These are phyloP conservation scores for Metarhizium robertsii DNA, from an alignment of 2,329 filamentous ascomycete species.

Conservation along the genomic window DNA sequence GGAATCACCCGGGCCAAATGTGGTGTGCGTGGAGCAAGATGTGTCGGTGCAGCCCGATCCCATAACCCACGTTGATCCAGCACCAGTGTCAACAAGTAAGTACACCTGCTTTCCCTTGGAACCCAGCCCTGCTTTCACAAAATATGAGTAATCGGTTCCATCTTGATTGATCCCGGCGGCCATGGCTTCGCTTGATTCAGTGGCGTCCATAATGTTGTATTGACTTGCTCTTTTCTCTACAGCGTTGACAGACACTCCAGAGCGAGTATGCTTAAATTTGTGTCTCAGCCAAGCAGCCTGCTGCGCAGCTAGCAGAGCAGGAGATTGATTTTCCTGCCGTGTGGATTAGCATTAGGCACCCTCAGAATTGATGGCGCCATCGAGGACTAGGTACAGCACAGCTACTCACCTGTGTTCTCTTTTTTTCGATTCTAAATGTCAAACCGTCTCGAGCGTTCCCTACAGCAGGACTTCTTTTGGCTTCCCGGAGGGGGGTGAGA, in stretches of 20 bases:
- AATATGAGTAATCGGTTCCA: slow-evolving; percentile 58
- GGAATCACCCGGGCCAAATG: slow-evolving; percentile 59
- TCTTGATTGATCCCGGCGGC: slow-evolving; percentile 52
- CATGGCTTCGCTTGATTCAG: slow-evolving; percentile 33
- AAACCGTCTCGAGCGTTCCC: slow-evolving; percentile 14
- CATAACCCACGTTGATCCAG: slow-evolving; percentile 78
- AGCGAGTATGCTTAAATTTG: slow-evolving; percentile 7
- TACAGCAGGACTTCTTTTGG: slow-evolving; percentile 13
- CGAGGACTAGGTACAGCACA: not conserved
- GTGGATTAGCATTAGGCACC: not conserved
- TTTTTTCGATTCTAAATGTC: slow-evolving; percentile 33
- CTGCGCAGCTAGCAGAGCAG: slow-evolving; percentile 8
- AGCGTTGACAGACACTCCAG: not conserved
- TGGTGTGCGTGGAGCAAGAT: slow-evolving; percentile 61
- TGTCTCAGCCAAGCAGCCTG: slow-evolving; percentile 8
- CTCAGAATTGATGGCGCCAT: slow-evolving; percentile 15
- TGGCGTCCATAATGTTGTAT: slow-evolving; percentile 38
- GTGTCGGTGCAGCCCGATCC: slow-evolving; percentile 54
- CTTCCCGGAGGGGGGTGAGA: slow-evolving; percentile 11
- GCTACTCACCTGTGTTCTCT: slow-evolving; percentile 12
- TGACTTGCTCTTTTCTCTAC: slow-evolving; percentile 30
- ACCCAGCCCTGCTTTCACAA: slow-evolving; percentile 47
- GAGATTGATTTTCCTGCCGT: slow-evolving; percentile 1
- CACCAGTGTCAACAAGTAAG: slow-evolving; percentile 58
- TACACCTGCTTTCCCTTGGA: slow-evolving; percentile 44